Percentiles rank a stretch among this genome's conserved stretches.
These are phyloP conservation scores for Apiosordaria backusii DNA, from an alignment of 495 filamentous ascomycete genomes.

Conservation along the genomic window DNA sequence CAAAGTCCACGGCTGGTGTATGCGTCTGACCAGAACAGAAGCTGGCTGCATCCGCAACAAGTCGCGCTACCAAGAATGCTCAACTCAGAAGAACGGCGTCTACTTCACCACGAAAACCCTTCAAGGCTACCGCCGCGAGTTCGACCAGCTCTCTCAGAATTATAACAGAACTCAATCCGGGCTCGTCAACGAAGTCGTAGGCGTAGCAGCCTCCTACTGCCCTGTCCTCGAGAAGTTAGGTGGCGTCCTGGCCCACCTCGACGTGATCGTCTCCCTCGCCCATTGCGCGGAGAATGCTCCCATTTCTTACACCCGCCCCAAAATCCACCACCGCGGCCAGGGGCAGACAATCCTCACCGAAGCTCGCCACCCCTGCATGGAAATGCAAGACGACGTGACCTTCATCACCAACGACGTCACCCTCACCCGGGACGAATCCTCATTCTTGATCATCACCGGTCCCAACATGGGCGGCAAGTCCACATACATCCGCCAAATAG, in stretches of 20 bases:
- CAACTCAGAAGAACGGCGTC: constrained; percentile 97
- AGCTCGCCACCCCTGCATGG: constrained; percentile 96
- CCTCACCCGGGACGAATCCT: constrained; percentile 73
- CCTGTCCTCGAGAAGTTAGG: constrained; percentile 90
- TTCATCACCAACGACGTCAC: constrained; percentile 98
- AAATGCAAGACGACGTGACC: constrained; percentile 96
- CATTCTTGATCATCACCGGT: constrained; percentile 95
- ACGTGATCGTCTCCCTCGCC: constrained; percentile 94
- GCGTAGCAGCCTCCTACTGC: constrained; percentile 89
- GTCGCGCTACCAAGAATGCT: constrained; percentile 85
- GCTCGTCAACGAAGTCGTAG: constrained; percentile 87
- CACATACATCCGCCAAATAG: constrained; percentile 97
- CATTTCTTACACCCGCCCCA: constrained; percentile 83
- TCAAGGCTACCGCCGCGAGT: constrained; percentile 78
- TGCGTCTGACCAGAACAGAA: constrained; percentile 88
- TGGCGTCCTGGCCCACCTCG: constrained; percentile 84
- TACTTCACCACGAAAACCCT: constrained; percentile 93
- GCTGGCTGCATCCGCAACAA: constrained; percentile 91
- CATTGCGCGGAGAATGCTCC: constrained; percentile 94
- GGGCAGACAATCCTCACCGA: constrained; percentile 90
- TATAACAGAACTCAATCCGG: constrained; percentile 95
- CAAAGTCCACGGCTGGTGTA: constrained; percentile 93
- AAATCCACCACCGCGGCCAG: constrained; percentile 83
- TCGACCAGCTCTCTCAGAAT: constrained; percentile 89
- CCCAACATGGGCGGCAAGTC: constrained; percentile 99